Conservation (phyloP, 768 basidiomycete species). For the Leucocoprinus birnbaumii region DNA sequence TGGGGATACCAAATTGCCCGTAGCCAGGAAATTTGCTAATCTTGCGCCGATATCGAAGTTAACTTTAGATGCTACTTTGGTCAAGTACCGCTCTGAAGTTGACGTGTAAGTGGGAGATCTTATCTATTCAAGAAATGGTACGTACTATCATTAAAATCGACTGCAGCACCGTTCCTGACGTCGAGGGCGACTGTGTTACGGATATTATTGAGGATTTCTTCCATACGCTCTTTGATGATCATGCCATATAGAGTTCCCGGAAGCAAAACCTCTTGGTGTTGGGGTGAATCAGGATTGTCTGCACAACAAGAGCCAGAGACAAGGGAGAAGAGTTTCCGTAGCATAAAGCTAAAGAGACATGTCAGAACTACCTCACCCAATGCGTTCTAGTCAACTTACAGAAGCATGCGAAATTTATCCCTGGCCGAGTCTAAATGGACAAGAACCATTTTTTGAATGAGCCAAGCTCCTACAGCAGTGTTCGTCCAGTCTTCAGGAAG, state of each 20-base stretch:
- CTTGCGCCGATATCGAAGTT: constrained; percentile 92
- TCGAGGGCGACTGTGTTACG: constrained; percentile 69
- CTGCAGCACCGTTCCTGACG: constrained; percentile 70
- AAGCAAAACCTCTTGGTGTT: constrained; percentile 95
- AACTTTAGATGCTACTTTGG: constrained; percentile 67
- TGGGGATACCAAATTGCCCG: constrained; percentile 92
- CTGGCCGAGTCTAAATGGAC: constrained; percentile 85
- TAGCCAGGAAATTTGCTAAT: constrained; percentile 93
- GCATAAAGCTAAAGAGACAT: constrained; percentile 74
- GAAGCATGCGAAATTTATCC: constrained; percentile 92
- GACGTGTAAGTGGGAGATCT: not conserved
- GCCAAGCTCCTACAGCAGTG: constrained; percentile 72
- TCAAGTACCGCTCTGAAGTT: constrained; percentile 72
- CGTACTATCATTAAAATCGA: constrained; percentile 88
- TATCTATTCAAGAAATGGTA: constrained; percentile 9
- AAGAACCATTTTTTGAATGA: constrained; percentile 82
- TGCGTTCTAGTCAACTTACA: constrained; percentile 53
- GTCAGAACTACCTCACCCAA: constrained; percentile 6
- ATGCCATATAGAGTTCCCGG: constrained; percentile 92
- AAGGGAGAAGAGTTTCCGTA: constrained; percentile 89
- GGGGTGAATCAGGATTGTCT: constrained; percentile 98
- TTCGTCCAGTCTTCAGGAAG: constrained; percentile 95
- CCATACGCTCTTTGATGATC: constrained; percentile 97
- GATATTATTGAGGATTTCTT: constrained; percentile 79
- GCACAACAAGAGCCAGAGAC: constrained; percentile 88